Percentiles rank a stretch among this genome's conserved stretches.
These are phyloP conservation scores for Lantana camara DNA, from an alignment of 257 asterid species.

Conservation along the genomic window DNA sequence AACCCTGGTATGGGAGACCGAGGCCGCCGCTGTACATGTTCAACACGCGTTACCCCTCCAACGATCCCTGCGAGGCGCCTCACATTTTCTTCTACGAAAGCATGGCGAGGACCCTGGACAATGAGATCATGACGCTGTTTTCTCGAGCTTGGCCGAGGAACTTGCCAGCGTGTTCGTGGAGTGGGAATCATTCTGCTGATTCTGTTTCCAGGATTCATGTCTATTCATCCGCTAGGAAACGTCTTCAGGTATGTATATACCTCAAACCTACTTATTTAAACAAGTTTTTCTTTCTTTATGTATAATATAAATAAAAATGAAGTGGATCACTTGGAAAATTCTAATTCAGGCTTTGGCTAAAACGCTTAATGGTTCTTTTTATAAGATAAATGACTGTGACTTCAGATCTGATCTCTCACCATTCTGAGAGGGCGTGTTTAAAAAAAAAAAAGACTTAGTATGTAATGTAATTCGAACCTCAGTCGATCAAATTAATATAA, in stretches of 20 bases:
- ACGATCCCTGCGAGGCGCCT: constrained; percentile 56
- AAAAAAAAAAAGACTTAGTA: too few relatives aligned
- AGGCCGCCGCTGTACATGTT: constrained; percentile 57
- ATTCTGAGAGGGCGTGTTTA: too few relatives aligned
- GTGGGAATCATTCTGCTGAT: constrained; percentile 54
- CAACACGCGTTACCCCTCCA: constrained; percentile 46
- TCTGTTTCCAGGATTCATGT: constrained; percentile 39
- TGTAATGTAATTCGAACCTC: too few relatives aligned
- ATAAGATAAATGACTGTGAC: too few relatives aligned
- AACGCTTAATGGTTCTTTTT: too few relatives aligned
- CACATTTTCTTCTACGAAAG: constrained; percentile 51
- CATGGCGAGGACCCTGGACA: background rate
- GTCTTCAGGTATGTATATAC: constrained; percentile 38
- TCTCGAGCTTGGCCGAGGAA: constrained; percentile 40
- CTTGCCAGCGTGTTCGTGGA: constrained; percentile 33
- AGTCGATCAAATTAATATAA: too few relatives aligned
- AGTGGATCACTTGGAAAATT: too few relatives aligned
- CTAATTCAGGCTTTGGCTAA: too few relatives aligned
- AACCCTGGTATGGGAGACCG: constrained; percentile 36
- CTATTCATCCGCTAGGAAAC: constrained; percentile 37
- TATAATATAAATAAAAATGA: too few relatives aligned
- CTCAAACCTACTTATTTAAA: too few relatives aligned
- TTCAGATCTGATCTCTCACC: too few relatives aligned
- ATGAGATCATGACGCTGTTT: constrained; percentile 30
- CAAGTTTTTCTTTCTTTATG: too few relatives aligned